Percentiles rank a stretch among this genome's conserved stretches.
Conservation (phyloP, 805 yeast species). For the Priceomyces haplophilus region DNA sequence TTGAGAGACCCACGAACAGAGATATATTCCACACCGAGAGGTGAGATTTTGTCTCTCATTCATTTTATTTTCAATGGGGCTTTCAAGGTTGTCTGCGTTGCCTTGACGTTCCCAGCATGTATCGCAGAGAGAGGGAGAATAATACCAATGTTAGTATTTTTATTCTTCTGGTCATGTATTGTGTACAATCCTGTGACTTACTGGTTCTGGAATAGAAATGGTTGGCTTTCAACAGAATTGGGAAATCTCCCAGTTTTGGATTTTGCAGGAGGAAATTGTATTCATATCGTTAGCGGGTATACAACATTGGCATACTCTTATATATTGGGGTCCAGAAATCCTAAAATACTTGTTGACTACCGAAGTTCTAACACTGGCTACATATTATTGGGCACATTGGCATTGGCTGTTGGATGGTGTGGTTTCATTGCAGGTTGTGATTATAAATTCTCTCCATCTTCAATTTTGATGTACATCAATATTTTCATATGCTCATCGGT, state of each 20-base stretch:
- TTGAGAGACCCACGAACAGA: constrained; percentile 14
- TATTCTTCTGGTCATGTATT: constrained; percentile 38
- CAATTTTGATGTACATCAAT: constrained; percentile 31
- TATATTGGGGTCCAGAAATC: constrained; percentile 41
- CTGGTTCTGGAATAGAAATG: constrained; percentile 45
- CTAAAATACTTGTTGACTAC: constrained; percentile 34
- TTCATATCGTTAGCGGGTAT: constrained; percentile 46
- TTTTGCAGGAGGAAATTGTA: constrained; percentile 45
- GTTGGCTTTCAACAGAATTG: constrained; percentile 39
- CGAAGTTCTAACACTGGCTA: constrained; percentile 33
- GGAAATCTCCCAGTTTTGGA: constrained; percentile 36
- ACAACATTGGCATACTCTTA: constrained; percentile 43
- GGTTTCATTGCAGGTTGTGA: constrained; percentile 45
- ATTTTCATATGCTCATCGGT: constrained; percentile 33
- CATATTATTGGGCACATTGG: constrained; percentile 32
- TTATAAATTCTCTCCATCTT: constrained; percentile 31
- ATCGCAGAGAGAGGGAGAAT: constrained; percentile 43
- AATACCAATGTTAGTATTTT: constrained; percentile 38
- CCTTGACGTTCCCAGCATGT: constrained; percentile 43
- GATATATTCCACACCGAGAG: constrained; percentile 36
- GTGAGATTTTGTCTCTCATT: constrained; percentile 31
- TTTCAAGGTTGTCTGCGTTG: constrained; percentile 38
- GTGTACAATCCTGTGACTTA: constrained; percentile 43
- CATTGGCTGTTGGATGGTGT: constrained; percentile 37
- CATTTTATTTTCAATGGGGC: constrained; percentile 41